Base-by-base conservation (phyloP, 352 stramenopile genomes). In the Pythium biforme region DNA sequence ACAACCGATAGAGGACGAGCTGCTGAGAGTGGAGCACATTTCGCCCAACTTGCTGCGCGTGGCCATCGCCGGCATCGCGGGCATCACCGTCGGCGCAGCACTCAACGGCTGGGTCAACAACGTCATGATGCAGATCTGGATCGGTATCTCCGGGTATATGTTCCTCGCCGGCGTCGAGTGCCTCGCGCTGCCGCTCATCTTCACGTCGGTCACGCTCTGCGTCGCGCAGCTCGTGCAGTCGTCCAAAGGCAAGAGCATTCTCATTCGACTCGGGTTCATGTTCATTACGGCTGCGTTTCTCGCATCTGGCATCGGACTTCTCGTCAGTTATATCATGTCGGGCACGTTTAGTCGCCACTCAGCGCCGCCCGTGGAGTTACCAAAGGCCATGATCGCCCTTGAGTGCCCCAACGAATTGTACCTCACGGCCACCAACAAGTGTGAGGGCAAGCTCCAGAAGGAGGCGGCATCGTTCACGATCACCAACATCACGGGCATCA, bases 121-220 rank as follows among this genome's bases (percentile, higher is more conserved):
- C 37, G 12, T 14, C 37, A 43, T 43, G 37, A 43, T 43, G 37
- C 37, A 43, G 37, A 43, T 43, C 37, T 87, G 76, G 78, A 75
- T 87, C 33, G 75, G 72, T 20, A 11, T 79, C 8, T 7, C 74
- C 3, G 77, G 80, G 2, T 66, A 48, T 39, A 54, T 86, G 7
- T 71, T 76, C 54, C 67, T 79, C 19, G 57, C 59, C 12, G 55
- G 62, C 1, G 59, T 86, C 26, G 74, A 83, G 58, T 88, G 80
- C 54, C 69, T 89, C 53, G 79, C 76, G 20, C 53, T 89, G 17
- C 80, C 77, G 37, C 68, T 89, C n/a, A 80, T 89, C 47, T 89
- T 88, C 69, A 88, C 80, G n/a, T 86, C 70, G 34, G 73, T 88
- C 55, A 84, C 75, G 20, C 83, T 82, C 40, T 83, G 76, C 59